These are phyloP conservation scores for Nasturtium officinale DNA, from an alignment of 345 rosid genomes.

Conservation along the genomic window DNA sequence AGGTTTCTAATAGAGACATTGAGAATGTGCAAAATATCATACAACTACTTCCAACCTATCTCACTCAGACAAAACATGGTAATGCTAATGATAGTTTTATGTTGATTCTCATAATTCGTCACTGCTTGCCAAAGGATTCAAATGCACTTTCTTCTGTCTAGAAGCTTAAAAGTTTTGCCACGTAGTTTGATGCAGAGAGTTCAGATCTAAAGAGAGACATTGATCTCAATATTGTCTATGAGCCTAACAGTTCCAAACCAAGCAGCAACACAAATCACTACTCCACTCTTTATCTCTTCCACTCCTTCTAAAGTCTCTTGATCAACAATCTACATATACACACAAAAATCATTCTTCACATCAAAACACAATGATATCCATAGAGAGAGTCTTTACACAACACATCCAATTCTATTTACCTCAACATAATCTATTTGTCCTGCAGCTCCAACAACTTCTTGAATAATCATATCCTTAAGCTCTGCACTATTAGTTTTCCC, in stretches of 20 bases:
- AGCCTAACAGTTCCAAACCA: constrained; percentile 87
- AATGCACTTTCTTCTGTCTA: constrained; percentile 28
- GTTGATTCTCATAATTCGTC: constrained; percentile 59
- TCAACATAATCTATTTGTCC: constrained; percentile 88
- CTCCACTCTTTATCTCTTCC: constrained; percentile 59
- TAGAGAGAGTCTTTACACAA: background rate
- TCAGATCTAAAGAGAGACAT: constrained; percentile 26
- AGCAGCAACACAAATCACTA: constrained; percentile 72
- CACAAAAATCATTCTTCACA: constrained; percentile 5
- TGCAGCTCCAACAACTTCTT: constrained; percentile 57
- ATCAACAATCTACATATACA: constrained; percentile 59
- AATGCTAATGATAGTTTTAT: constrained; percentile 46
- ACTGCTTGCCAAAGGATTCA: constrained; percentile 51
- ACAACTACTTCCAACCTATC: background rate
- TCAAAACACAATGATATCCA: background rate
- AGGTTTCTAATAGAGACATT: constrained; percentile 48
- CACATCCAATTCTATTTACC: constrained; percentile 44
- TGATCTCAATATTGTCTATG: constrained; percentile 80
- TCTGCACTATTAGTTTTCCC: constrained; percentile 51
- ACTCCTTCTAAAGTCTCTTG: constrained; percentile 65
- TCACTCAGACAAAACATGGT: constrained; percentile 65
- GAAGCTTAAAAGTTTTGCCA: background rate
- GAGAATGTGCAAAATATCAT: constrained; percentile 46
- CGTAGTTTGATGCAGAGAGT: background rate
- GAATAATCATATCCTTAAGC: constrained; percentile 53